These are phyloP conservation scores for Penicillium concentricum DNA, from an alignment of 2,329 filamentous ascomycete species.

Conservation along the genomic window DNA sequence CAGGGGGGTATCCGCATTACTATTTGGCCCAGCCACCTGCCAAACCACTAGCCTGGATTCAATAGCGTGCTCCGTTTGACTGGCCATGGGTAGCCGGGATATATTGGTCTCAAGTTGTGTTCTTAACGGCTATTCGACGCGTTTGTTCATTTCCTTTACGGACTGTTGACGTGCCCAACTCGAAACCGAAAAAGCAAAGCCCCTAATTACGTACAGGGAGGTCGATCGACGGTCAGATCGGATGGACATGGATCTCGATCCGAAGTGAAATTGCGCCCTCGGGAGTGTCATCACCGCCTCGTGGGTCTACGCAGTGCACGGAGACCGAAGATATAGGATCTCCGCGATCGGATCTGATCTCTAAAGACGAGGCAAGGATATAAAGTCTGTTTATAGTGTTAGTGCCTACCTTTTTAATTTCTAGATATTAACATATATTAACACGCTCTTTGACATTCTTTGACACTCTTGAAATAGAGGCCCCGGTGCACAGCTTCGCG, in stretches of 20 bases:
- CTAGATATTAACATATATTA: too few relatives aligned
- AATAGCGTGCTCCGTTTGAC: conserved; percentile 9
- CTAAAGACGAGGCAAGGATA: background rate
- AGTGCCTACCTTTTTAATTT: background rate
- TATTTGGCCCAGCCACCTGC: conserved; percentile 15
- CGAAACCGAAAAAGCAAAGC: background rate
- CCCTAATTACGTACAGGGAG: conserved; percentile 2
- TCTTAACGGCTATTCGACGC: background rate
- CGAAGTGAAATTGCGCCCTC: conserved; percentile 4
- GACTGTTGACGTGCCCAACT: too few relatives aligned
- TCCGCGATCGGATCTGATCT: conserved; percentile 13
- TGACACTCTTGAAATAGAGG: too few relatives aligned
- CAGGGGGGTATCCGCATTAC: conserved; percentile 13
- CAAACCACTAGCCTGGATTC: conserved; percentile 21
- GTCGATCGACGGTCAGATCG: background rate
- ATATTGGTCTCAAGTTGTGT: background rate
- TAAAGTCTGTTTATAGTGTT: background rate
- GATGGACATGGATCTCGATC: conserved; percentile 4
- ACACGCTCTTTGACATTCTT: too few relatives aligned
- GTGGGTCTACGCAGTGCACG: conserved; percentile 20
- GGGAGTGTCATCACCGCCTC: conserved; percentile 13
- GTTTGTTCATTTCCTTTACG: background rate
- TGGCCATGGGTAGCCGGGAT: too few relatives aligned
- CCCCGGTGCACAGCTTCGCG: background rate
- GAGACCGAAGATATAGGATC: conserved; percentile 4